A percentile compares a stretch with the other conserved stretches of the same genome.
Conservation (phyloP, 116 monocot genomes). For the Posidonia oceanica region DNA sequence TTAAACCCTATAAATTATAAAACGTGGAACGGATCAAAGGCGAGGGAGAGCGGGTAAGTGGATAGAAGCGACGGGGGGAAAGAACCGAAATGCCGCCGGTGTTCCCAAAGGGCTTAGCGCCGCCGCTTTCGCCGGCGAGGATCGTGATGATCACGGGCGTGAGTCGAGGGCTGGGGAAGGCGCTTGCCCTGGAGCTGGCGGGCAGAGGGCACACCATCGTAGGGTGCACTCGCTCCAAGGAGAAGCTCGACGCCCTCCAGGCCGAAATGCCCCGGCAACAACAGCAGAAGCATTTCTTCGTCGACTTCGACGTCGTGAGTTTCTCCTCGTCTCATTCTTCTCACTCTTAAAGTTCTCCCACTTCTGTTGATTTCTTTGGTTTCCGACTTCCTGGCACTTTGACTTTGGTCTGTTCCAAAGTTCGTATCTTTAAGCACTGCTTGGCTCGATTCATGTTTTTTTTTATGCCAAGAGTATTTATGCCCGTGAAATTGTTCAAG, state of each 20-base stretch:
- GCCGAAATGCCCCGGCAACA: slow-evolving; percentile 19
- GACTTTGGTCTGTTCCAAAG: neutral
- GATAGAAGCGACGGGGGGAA: neutral
- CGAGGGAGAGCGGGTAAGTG: too few species aligned
- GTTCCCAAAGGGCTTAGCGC: neutral
- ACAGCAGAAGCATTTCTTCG: slow-evolving; percentile 31
- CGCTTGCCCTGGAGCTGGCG: slow-evolving; percentile 63
- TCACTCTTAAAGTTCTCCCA: neutral
- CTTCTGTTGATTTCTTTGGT: neutral
- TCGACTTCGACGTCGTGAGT: slow-evolving; percentile 47
- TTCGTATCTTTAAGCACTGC: neutral
- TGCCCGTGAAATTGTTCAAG: neutral
- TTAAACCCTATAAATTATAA: too few species aligned
- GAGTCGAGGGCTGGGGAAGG: slow-evolving; percentile 76
- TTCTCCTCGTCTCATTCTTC: too few species aligned
- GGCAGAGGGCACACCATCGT: too few species aligned
- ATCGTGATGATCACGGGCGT: slow-evolving; percentile 82
- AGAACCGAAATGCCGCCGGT: neutral
- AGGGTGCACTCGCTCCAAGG: slow-evolving; percentile 8
- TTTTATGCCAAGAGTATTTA: neutral
- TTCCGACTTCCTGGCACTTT: neutral
- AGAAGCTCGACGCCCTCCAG: slow-evolving; percentile 41
- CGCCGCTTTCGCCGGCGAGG: slow-evolving; percentile 46
- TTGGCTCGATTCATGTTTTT: neutral
- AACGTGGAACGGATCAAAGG: too few species aligned